Base-by-base conservation (phyloP, 2,329 filamentous ascomycete species). In the Neospermospora avenae region DNA sequence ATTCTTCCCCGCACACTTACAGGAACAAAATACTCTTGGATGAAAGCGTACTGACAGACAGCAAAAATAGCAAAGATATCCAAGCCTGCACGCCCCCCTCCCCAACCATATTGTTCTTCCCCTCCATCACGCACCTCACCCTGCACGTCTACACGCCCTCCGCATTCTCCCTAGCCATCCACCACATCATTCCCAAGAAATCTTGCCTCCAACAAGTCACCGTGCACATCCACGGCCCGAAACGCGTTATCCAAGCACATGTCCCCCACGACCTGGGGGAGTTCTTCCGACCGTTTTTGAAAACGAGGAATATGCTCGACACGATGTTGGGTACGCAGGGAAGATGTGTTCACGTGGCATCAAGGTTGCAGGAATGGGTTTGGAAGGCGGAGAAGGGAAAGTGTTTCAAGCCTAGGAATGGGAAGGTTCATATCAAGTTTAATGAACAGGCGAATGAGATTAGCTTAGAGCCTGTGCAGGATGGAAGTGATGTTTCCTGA, bases 391-490 rank as follows among this genome's bases (percentile, higher is more conserved):
- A 45, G 22, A 35, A 52, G 49, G 37, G 49, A 24, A 37, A 59
- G 51, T 49, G 34, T 20, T 54, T 54, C 42, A 48, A 28, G 42
- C 48, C 56, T 2, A 58, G 14, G 39, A 39, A 22, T 28, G 11
- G 22, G 4, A 55, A 55, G 39, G 24, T n/a, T 24, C 42, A 59
- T 25, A 55, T 59, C 1, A 55, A 55, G 37, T 55, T 59, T 49
- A 35, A 55, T 44, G 52, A 34, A 14, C 7, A 41, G 16, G 28
- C 31, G 8, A 10, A n/a, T 20, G 53, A 45, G 16, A 34, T 22
- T 37, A 34, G 25, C 3, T 18, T 18, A 42, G 20, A 39, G 14
- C 14, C 18, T 39, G 41, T 25, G 22, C 20, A 42, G 54, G 31
- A 44, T 16, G 25, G 53, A 24, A 18, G n/a, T 4, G 16, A 42